A percentile compares a stretch with the other conserved stretches of the same genome.
Evolutionary conservation across 2,329 filamentous ascomycete species (phyloP).

Genomic region (Talaromyces sp.): DNA sequence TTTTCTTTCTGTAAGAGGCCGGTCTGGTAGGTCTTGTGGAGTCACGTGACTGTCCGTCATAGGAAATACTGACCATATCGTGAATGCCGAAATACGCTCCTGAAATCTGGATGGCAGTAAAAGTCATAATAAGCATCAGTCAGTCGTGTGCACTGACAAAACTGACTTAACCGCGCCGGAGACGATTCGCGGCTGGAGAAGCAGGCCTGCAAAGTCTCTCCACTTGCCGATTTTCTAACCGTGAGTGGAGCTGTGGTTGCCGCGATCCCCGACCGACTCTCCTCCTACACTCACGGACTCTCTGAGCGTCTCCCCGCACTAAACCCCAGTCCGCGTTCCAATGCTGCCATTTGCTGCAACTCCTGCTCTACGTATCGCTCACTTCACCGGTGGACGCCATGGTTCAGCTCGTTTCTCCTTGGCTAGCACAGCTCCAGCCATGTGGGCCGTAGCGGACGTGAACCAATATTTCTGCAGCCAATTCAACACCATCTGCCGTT

Average conservation of each 20-base stretch:
- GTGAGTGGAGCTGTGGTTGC: slow-evolving; percentile 7
- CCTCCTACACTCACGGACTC: neutral
- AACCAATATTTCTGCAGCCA: neutral
- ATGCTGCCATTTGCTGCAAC: neutral
- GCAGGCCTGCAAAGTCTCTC: neutral
- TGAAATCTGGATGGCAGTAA: too few species aligned
- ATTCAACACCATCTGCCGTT: slow-evolving; percentile 8
- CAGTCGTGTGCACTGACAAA: neutral
- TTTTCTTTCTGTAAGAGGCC: neutral
- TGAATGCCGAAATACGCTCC: neutral
- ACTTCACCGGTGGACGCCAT: neutral
- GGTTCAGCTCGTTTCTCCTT: neutral
- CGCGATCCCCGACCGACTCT: slow-evolving; percentile 5
- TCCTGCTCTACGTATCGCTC: neutral
- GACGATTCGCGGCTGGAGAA: neutral
- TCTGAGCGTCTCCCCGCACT: neutral
- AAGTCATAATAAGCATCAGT: neutral
- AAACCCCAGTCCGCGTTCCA: neutral
- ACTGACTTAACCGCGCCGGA: neutral
- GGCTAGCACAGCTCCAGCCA: neutral
- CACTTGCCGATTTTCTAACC: slow-evolving; percentile 19
- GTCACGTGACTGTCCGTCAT: neutral
- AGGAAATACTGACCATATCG: neutral
- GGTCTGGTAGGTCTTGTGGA: neutral
- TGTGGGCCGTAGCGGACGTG: neutral